Base-by-base conservation (phyloP, 805 yeast genomes). In the Candida ficus region DNA sequence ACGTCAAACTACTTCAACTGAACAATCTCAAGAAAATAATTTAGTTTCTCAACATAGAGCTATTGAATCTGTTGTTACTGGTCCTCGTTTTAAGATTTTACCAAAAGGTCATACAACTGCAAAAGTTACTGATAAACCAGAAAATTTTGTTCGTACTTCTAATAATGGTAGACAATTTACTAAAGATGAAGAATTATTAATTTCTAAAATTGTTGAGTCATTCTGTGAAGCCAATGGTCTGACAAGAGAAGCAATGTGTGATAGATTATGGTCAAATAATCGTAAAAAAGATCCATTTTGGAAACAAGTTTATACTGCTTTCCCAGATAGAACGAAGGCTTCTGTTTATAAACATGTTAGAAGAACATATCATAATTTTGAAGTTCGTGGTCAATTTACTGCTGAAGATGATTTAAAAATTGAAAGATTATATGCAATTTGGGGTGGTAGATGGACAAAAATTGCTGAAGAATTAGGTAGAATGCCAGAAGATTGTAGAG, bases 401-500 rank as follows among this genome's bases (percentile, higher is more conserved):
- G 68, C 76, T 8, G 87, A 78, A 45, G 96, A 90, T 46, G 97
- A 91, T 60, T 73, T 65, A 29, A 70, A 72, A 35, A 67, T 91
- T 39, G 77, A 78, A 2, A 71, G 71, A 39, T 64, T 86, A 38
- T 85, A 86, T 10, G 61, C 72, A 9, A 77, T 79, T 20, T 75
- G 77, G 50, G 87, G 80, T 43, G 88, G 93, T 14, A 88, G 84
- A 56, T 91, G 98, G 98, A 87, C 87, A 50, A 68, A 70, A 30
- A 85, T 91, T 45, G 97, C 97, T 7, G 73, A 73, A 39, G 66
- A 68, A 7, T 69, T 91, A 76, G 87, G 85, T 12, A 71, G 98
- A 54, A 91, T 91, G 98, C 97, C 98, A 0, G 98, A 91, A 57
- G 98, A 91, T 63, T 90, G 97, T 61, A 74, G 98, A 52, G 98